Evolutionary conservation across 2,329 filamentous ascomycete genomes (phyloP).

Genomic region (Triangularia setosa): DNA sequence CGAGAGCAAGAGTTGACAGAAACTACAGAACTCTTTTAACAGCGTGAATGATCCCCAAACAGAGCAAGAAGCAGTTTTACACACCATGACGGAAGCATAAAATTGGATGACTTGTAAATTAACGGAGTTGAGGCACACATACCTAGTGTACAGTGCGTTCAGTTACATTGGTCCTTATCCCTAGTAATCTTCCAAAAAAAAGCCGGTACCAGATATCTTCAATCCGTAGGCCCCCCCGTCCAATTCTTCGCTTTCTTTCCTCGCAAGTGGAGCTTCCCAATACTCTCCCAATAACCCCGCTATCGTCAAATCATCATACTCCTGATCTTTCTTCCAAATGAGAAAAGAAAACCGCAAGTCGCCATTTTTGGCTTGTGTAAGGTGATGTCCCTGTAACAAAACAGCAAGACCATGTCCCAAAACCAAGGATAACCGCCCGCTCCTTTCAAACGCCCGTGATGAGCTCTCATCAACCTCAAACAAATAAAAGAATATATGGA

Average conservation of each 20-base stretch:
- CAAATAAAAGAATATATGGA: neutral
- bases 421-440: neutral
- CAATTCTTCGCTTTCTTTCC: neutral
- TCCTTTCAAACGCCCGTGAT: neutral
- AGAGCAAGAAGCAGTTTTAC: too few relatives aligned
- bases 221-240: neutral
- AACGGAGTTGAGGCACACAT: conserved; percentile 1
- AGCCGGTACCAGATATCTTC: neutral
- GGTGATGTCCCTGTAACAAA: neutral
- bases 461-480: neutral
- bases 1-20: too few relatives aligned
- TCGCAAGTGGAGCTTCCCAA: neutral
- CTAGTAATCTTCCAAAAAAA: neutral
- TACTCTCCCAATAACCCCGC: neutral
- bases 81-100: neutral
- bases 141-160: conserved; percentile 1
- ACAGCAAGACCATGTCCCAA: neutral
- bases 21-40: too few relatives aligned
- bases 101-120: neutral
- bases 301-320: neutral
- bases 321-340: neutral
- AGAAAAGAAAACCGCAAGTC: neutral
- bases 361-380: neutral
- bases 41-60: too few relatives aligned
- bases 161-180: neutral